Evolutionary conservation across 202 grass and related monocot species (phyloP), one percentile per base, ranked within the genome.

Genomic region (Setaria viridis): DNA sequence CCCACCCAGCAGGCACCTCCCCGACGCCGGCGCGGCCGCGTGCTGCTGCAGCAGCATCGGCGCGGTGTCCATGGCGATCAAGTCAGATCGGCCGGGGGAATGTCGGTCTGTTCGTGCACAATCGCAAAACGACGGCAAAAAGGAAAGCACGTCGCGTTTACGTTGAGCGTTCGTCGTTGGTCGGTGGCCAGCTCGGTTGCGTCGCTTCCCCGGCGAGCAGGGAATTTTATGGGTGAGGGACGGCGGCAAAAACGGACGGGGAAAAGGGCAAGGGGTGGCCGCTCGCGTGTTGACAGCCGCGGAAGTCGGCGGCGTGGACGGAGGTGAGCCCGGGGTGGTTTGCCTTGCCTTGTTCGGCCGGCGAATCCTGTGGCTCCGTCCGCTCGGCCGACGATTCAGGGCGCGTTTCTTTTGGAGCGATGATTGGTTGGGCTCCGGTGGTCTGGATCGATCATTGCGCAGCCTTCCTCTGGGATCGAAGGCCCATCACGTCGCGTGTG

Each of bases 21-120:
- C 80, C 75, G 72, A 1, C 64, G 56, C 51, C n/a, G 74, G 2
- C 51, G 33, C 67, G 14, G 48, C 45, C 73, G 47, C 62, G 69
- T 41, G 74, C 63, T 34, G 81, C 53, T 54, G 60, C 30, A 68
- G 30, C n/a, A 10, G 32, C 4, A 67, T 63, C 42, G 59, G 50
- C 69, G 60, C 39, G 46, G 82, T 67, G 56, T 78, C 80, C 92
- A 91, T 91, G 49, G 54, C n/a, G 34, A 55, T 48, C 33, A 16
- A 3, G 25, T 56, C 79, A 62, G 42, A 14, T 48, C 33, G 1
- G 7, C 6, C 1, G 9, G 9, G 59, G 21, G 72, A 11, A 54
- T 74, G 48, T 33, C 7, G 17, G 48, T 34, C 8, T 35, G 50
- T 19, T 19, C 39, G 17, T 34, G 70, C 70, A 33, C 29, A 14